Base-by-base conservation (phyloP, 139 green algal genomes). In the Coelastrella sp. region DNA sequence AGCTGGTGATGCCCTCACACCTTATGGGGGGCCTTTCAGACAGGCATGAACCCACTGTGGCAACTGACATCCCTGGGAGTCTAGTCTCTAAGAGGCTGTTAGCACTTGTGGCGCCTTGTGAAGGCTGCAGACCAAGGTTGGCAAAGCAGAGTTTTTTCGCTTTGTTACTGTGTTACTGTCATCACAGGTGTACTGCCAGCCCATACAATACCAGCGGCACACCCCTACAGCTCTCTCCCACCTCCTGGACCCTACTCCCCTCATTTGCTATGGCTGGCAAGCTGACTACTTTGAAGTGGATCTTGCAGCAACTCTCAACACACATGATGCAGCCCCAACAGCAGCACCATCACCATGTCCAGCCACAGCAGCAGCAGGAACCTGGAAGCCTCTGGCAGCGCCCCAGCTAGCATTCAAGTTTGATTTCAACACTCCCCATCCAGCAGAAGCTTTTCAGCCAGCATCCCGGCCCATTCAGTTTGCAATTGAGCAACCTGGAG, bases 401-500 rank as follows among this genome's bases (percentile, higher is more conserved):
- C 92, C 94, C 0, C 54, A 90, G 32, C 73, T 93, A 76, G 94
- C 94, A 0, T 96, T 97, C 61, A 22, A 82, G 76, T 97, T 98
- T 80, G 94, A 97, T 84, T 97, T 98, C 82, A 92, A 94, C 61
- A 88, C 95, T 3, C 57, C 65, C 3, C 75, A 93, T 56, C 83
- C 83, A 5, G 0, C 59, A 3, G 71, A 22, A 58, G 94, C 94
- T 81, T 93, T 97, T 90, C 17, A 81, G 68, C 91, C 94, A 13
- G 65, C 71, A 4, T 23, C 92, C 73, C 61, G 66, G 22, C 3
- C 7, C 54, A 20, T 96, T 47, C 58, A 85, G 3, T 91, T 94
- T 59, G 64, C 8, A 7, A 64, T 90, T 23, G 57, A 61, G 6
- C 13, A 68, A 6, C 68, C 65, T 5, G 94, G 95, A 11, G 90